Evolutionary conservation across 2,329 filamentous ascomycete species (phyloP), one percentile per base, ranked within the genome.

Genomic region (Tolypocladium ophioglossoides): DNA sequence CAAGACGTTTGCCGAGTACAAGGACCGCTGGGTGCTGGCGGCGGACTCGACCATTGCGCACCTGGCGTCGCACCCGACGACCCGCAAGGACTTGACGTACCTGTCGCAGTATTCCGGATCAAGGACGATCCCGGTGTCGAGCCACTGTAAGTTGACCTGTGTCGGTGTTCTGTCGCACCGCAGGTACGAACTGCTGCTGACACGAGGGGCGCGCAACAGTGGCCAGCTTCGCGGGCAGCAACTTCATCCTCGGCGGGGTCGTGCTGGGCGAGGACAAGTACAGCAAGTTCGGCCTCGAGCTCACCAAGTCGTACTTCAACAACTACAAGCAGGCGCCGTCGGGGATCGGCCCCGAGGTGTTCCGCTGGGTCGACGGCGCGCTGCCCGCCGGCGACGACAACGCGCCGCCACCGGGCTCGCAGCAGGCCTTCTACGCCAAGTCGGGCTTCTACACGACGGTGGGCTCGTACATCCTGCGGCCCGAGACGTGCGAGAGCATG

Each of bases 151-250:
- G 74, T 69, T 35, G 1, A 10, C 22, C 9, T 14, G 16, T 18
- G 24, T 16, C 14, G n/a, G 2, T n/a, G 5, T 22, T 27, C 37
- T 35, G 30, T 34, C 27, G 18, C 44, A 20, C 44, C 14, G 44
- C 44, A 20, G 30, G 18, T 20, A 48, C 44, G 44, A 48, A 47
- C 22, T 64, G 73, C 35, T 59, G 62, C 48, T 76, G 67, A 24
- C 66, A 75, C 78, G 54, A 27, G 24, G n/a, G 16, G 20, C 6
- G 12, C 2, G 27, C 35, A 39, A 50, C 53, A 81, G 78, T 95
- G 55, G 86, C 87, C 38, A 94, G 89, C 69, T 95, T 95, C 64
- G 82, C 87, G 54, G 90, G 88, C 37, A 91, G 91, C 18, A 95
- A 86, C 68, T 90, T 95, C 71, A 84, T 95, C 61, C 80, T 95